phyloP scores from a whole-genome alignment of 2,329 filamentous ascomycete genomes.

The Talaromyces amestolkiae region DNA sequence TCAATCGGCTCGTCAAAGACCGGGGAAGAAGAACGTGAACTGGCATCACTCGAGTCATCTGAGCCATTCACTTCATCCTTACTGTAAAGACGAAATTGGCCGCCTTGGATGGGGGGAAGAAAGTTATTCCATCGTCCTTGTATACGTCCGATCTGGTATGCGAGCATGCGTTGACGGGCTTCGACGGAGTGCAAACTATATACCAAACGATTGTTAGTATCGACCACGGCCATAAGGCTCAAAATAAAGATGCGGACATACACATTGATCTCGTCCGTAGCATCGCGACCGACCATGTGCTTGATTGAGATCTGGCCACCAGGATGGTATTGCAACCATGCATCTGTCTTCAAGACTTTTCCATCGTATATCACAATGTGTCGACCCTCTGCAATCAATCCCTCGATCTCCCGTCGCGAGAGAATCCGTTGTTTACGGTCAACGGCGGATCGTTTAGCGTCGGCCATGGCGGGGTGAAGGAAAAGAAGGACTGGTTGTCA shows the following conservation, averaged over 20 bases:
- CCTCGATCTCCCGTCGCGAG: slow-evolving; percentile 68
- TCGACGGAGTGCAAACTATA: slow-evolving; percentile 72
- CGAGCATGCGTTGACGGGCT: slow-evolving; percentile 71
- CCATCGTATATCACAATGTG: slow-evolving; percentile 77
- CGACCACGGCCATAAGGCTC: slow-evolving; percentile 3
- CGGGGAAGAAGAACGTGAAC: slow-evolving; percentile 58
- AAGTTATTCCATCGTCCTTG: slow-evolving; percentile 85
- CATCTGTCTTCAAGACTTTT: slow-evolving; percentile 80
- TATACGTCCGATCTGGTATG: slow-evolving; percentile 79
- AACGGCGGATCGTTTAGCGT: slow-evolving; percentile 17
- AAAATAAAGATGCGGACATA: slow-evolving; percentile 48
- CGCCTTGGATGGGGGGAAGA: slow-evolving; percentile 85
- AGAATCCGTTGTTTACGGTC: slow-evolving; percentile 51
- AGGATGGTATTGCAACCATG: slow-evolving; percentile 86
- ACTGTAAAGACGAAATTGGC: slow-evolving; percentile 63
- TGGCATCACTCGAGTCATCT: slow-evolving; percentile 50
- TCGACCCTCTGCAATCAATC: slow-evolving; percentile 75
- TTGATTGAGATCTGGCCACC: slow-evolving; percentile 86
- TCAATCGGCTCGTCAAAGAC: slow-evolving; percentile 55
- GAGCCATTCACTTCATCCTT: slow-evolving; percentile 40
- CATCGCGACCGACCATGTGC: slow-evolving; percentile 92
- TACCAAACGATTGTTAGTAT: slow-evolving; percentile 22
- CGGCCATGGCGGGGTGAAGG: slow-evolving; percentile 11
- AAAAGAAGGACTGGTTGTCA: not conserved
- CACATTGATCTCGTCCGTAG: slow-evolving; percentile 90